These are phyloP conservation scores for Ramaria rubella DNA, from an alignment of 768 basidiomycete species.

Conservation along the genomic window DNA sequence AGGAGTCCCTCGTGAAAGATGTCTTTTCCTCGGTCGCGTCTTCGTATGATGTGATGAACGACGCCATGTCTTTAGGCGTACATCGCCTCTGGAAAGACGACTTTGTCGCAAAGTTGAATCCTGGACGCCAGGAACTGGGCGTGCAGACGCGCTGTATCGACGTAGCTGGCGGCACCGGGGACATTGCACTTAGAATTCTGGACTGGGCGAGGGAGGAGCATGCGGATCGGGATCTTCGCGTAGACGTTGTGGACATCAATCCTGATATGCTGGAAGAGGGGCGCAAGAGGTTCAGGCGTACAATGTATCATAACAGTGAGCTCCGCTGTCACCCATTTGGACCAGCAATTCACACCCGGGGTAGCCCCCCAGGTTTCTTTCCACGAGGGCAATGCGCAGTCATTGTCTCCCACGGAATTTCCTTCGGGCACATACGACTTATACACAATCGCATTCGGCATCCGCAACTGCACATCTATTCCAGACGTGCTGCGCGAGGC, in stretches of 20 bases:
- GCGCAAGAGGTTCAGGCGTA: conserved; percentile 83
- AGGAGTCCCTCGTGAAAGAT: conserved; percentile 84
- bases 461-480: conserved; percentile 93
- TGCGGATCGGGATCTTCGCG: conserved; percentile 82
- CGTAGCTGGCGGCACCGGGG: conserved; percentile 95
- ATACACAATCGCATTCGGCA: conserved; percentile 98
- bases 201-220: conserved; percentile 86
- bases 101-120: conserved; percentile 68
- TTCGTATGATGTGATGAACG: conserved; percentile 97
- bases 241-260: conserved; percentile 92
- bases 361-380: conserved; percentile 90
- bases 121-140: conserved; percentile 61
- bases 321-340: conserved; percentile 11
- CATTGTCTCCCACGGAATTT: conserved; percentile 59
- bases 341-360: conserved; percentile 6
- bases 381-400: conserved; percentile 89
- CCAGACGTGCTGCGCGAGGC: conserved; percentile 85
- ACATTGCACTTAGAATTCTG: conserved; percentile 90
- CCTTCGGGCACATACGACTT: conserved; percentile 82
- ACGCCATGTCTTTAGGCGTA: conserved; percentile 94
- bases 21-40: conserved; percentile 96
- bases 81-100: conserved; percentile 97
- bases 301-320: conserved; percentile 97
- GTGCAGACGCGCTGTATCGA: conserved; percentile 71
- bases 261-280: conserved; percentile 94